Conservation (phyloP, 305 asterid genomes). For the Fraxinus albicans region DNA sequence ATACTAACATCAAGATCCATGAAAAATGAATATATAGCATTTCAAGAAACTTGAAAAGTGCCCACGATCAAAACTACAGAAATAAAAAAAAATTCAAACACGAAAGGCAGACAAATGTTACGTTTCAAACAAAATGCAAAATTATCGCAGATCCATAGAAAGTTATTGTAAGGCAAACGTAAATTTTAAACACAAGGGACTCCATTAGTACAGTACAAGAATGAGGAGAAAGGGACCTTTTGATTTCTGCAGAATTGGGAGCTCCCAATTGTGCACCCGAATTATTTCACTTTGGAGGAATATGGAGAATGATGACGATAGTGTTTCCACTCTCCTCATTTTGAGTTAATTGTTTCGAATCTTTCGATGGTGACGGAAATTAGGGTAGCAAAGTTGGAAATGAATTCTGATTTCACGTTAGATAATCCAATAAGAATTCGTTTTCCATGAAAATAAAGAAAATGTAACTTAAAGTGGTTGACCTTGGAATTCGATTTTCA, state of each 20-base stretch:
- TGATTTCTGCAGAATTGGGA: not conserved
- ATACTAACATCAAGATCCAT: constrained; percentile 25
- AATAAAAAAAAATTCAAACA: constrained; percentile 1
- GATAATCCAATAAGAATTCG: too few relatives aligned
- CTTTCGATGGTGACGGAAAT: not conserved
- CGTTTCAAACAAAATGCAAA: not conserved
- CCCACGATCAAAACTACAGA: constrained; percentile 6
- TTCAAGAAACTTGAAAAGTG: constrained; percentile 18
- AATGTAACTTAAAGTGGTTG: too few relatives aligned
- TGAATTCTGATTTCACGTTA: too few relatives aligned
- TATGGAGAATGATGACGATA: not conserved
- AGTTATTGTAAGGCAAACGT: not conserved
- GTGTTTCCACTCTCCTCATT: not conserved
- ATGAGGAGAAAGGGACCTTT: not conserved
- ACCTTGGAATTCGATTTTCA: too few relatives aligned
- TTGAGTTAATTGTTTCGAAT: not conserved
- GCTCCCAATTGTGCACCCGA: not conserved
- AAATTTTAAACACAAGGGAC: not conserved
- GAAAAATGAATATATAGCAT: not conserved
- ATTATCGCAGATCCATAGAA: not conserved
- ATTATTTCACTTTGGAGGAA: not conserved
- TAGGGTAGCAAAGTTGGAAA: too few relatives aligned
- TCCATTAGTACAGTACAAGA: not conserved
- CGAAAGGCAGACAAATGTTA: not conserved
- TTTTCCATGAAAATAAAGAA: too few relatives aligned